phyloP scores from a whole-genome alignment of 192 early-diverging fungal genomes.

The Blastocladiella britannica region DNA sequence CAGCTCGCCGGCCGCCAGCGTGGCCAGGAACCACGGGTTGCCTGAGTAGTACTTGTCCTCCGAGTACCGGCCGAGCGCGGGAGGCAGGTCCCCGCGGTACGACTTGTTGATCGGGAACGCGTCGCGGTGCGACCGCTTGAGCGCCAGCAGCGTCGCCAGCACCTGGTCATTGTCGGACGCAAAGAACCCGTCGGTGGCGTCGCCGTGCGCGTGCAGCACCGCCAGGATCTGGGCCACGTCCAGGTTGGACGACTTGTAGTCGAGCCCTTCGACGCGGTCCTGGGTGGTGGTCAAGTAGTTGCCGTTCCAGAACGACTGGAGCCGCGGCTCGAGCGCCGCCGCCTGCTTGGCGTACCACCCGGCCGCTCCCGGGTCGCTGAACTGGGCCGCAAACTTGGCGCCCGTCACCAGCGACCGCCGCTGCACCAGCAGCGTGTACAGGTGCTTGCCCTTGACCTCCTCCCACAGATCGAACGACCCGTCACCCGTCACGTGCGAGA shows the following conservation, averaged over 20 bases:
- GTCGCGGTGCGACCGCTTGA: constrained; percentile 10
- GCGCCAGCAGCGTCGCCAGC: constrained; percentile 9
- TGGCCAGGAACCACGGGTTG: constrained; percentile 60
- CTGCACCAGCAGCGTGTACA: constrained; percentile 46
- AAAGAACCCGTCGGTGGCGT: constrained; percentile 9
- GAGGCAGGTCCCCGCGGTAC: constrained; percentile 10
- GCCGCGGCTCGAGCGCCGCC: constrained; percentile 7
- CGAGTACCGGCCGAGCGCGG: constrained; percentile 47
- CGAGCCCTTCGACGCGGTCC: constrained; percentile 16
- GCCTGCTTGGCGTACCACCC: constrained; percentile 15
- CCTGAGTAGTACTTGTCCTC: constrained; percentile 65
- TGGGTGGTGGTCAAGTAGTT: constrained; percentile 18
- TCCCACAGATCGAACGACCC: constrained; percentile 53
- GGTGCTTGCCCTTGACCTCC: constrained; percentile 45
- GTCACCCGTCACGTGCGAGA: constrained; percentile 21
- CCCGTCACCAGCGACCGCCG: constrained; percentile 32
- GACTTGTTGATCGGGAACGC: constrained; percentile 27
- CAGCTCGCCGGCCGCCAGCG: constrained; percentile 35
- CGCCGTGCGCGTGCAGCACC: constrained; percentile 15
- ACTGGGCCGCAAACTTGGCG: constrained; percentile 18
- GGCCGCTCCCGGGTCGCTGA: constrained; percentile 15
- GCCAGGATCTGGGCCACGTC: constrained; percentile 42
- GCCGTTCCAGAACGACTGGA: constrained; percentile 25
- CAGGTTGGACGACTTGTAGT: constrained; percentile 23
- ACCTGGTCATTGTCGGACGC: constrained; percentile 11